Conservation (phyloP, 345 rosid species). For the Eucalyptus regnans region DNA sequence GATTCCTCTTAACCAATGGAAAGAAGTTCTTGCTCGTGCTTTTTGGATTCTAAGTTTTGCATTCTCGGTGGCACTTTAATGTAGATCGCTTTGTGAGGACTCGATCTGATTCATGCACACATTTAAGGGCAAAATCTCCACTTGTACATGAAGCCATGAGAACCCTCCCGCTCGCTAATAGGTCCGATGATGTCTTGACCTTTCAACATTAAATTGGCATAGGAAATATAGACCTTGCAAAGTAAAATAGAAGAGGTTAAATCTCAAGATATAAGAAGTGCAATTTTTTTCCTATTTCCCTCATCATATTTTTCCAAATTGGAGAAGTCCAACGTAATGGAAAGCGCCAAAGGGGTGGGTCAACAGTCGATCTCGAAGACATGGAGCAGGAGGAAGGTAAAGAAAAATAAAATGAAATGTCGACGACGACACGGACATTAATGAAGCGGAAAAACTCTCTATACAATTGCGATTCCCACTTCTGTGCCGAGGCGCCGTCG, state of each 20-base stretch:
- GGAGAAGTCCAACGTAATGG: background rate
- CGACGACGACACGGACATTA: background rate
- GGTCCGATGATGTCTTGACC: background rate
- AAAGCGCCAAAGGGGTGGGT: background rate
- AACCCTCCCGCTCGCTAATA: background rate
- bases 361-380: background rate
- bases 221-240: background rate
- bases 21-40: background rate
- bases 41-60: background rate
- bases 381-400: background rate
- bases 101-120: background rate
- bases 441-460: background rate
- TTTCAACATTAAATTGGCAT: background rate
- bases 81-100: background rate
- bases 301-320: background rate
- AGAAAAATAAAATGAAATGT: background rate
- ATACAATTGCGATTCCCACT: background rate
- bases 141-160: background rate
- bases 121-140: background rate
- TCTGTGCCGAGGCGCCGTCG: background rate
- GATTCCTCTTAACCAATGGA: background rate
- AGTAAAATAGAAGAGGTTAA: background rate
- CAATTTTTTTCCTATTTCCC: background rate
- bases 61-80: background rate
- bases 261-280: background rate